Conservation (phyloP, 768 basidiomycete genomes). For the Mycena floridula region DNA sequence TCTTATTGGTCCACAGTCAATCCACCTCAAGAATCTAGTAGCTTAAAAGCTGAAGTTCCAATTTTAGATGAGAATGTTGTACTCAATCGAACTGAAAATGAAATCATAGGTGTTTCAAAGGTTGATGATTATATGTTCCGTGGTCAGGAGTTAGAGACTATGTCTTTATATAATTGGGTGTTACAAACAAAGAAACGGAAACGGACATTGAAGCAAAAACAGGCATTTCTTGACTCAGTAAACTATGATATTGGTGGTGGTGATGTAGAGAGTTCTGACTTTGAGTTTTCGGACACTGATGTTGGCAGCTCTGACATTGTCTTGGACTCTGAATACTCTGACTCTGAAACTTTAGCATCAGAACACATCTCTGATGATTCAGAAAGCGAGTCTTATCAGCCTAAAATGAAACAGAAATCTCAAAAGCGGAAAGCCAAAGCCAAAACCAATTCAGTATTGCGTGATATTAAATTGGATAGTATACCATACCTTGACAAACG, state of each 20-base stretch:
- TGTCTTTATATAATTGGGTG: neutral
- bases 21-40: too few relatives aligned
- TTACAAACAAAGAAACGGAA: neutral
- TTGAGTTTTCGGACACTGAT: neutral
- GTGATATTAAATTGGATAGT: too few relatives aligned
- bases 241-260: neutral
- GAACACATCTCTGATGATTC: neutral
- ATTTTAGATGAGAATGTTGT: too few relatives aligned
- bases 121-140: neutral
- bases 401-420: too few relatives aligned
- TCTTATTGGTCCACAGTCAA: neutral
- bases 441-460: too few relatives aligned
- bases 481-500: too few relatives aligned
- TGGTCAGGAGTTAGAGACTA: neutral
- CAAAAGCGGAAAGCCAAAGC: too few relatives aligned
- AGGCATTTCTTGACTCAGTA: neutral
- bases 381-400: neutral
- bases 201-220: too few relatives aligned
- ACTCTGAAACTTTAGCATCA: neutral
- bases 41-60: too few relatives aligned
- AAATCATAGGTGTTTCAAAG: neutral
- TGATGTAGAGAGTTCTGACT: neutral
- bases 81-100: too few relatives aligned
- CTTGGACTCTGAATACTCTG: too few relatives aligned
- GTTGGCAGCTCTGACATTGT: too few relatives aligned